Percentiles rank a stretch among this genome's conserved stretches.
Conservation (phyloP, 2,329 filamentous ascomycete genomes). For the Cercospora berteroae region DNA sequence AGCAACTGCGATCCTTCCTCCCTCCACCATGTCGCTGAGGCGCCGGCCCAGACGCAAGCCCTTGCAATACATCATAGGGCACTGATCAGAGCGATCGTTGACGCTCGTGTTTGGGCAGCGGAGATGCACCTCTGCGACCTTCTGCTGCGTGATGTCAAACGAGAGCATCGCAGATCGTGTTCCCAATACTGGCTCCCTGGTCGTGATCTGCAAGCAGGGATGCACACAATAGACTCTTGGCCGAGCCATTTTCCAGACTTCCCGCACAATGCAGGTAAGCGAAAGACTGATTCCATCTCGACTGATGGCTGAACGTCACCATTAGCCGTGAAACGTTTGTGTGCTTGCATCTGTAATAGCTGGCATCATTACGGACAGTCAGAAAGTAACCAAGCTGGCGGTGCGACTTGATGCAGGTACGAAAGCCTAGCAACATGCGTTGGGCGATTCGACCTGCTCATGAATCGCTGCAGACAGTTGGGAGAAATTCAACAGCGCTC, state of each 20-base stretch:
- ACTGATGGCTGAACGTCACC: constrained; percentile 2
- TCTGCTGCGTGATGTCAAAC: not conserved
- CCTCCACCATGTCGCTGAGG: not conserved
- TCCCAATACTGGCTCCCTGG: not conserved
- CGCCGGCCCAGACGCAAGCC: not conserved
- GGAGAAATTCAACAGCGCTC: not conserved
- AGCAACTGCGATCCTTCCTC: not conserved
- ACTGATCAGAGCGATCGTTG: not conserved
- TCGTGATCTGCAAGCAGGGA: constrained; percentile 7
- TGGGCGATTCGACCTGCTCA: not conserved
- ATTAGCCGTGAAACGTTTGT: not conserved
- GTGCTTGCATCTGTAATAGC: not conserved
- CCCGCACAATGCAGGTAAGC: constrained; percentile 9
- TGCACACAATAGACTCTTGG: not conserved
- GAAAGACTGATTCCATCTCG: constrained; percentile 6
- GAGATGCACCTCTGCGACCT: not conserved
- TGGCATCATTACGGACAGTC: not conserved
- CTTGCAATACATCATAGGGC: not conserved
- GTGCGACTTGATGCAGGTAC: constrained; percentile 3
- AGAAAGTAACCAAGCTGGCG: not conserved
- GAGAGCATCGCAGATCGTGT: not conserved
- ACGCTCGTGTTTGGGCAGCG: not conserved
- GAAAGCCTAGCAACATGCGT: not conserved
- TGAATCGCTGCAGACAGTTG: not conserved
- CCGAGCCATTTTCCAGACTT: not conserved